Evolutionary conservation across 768 basidiomycete species (phyloP).

Genomic region (Russula griseocarnosa): DNA sequence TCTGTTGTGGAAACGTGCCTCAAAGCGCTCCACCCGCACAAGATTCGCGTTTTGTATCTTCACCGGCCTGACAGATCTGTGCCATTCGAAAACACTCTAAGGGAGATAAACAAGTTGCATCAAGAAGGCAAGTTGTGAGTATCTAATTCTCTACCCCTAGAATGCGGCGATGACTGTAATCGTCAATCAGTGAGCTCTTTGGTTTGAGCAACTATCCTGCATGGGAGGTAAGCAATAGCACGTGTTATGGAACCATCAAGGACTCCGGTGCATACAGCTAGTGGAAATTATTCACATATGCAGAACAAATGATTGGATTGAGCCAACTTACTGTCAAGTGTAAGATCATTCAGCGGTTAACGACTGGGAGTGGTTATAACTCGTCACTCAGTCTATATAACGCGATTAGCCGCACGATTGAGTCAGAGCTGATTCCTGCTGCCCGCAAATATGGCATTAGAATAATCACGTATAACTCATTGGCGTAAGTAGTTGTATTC

Average conservation of each 20-base stretch:
- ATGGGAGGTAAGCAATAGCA: not conserved
- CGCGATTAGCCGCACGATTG: not conserved
- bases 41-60: not conserved
- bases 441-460: not conserved
- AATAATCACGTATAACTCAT: not conserved
- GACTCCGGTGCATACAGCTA: not conserved
- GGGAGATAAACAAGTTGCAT: not conserved
- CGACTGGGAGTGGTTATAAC: not conserved
- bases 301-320: not conserved
- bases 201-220: not conserved
- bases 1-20: not conserved
- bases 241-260: not conserved
- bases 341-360: not conserved
- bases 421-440: not conserved
- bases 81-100: not conserved
- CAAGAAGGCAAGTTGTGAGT: not conserved
- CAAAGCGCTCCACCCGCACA: not conserved
- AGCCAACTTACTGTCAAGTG: not conserved
- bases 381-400: not conserved
- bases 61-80: not conserved
- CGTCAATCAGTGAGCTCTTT: not conserved
- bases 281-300: not conserved
- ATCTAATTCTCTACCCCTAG: not conserved
- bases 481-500: not conserved
- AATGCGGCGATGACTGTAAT: not conserved